Base-by-base conservation (phyloP, 2,329 filamentous ascomycete species). In the Trichophyton equinum region DNA sequence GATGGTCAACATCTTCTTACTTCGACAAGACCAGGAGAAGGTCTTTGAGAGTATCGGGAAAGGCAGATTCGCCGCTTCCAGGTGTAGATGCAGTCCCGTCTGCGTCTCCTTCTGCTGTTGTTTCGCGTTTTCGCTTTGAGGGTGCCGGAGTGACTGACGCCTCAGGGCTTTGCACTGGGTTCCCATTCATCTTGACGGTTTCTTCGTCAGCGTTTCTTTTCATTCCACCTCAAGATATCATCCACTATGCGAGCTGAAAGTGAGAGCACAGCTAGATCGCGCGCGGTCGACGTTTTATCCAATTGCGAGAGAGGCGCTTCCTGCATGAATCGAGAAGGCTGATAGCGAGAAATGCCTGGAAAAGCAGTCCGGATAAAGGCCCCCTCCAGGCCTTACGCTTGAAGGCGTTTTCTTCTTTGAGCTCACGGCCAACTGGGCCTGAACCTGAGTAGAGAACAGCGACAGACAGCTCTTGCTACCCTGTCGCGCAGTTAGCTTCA, bases 111-210 rank as follows among this genome's bases (percentile, higher is more conserved):
- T 61, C 59, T 11, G 56, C 22, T n/a, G 60, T 68, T 22, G 72
- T 69, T 18, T 66, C 67, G 64, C 74, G 74, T 69, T 76, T 76
- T 69, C 74, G 73, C 65, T 76, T 76, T 51, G 70, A 73, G 58
- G 74, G 70, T 33, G 73, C 74, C 59, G 72, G 68, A 56, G 67
- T 62, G 33, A 65, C 65, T 59, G 68, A 64, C 9, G 68, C 64
- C 57, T 74, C 70, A 57, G 69, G 64, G 53, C 57, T 55, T 58
- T 46, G 55, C 6, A 57, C 55, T 20, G 40, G 22, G 25, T 42
- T 71, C 55, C 73, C 72, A 65, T 75, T 74, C 61, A 69, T 68
- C 60, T 67, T 61, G 47, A 70, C 67, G 61, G 72, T 69, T 36
- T 66, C 66, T 59, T 66, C 66, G 58, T 67, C 64, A 46, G 69